A percentile compares a stretch with the other conserved stretches of the same genome.
Conservation (phyloP, 306 rosid genomes). For the Prunus davidiana region DNA sequence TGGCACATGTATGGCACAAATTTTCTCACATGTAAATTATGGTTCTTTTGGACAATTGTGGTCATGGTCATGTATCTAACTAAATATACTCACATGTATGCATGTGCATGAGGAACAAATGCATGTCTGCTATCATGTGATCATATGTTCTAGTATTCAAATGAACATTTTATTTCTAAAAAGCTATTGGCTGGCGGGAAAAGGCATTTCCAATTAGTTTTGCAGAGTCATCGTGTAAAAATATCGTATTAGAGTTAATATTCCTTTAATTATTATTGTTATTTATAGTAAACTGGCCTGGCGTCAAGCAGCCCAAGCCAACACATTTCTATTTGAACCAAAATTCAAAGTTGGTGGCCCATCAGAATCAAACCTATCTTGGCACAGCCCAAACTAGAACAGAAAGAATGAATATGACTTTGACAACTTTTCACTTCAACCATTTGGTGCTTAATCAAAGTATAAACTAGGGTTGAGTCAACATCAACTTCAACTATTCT, state of each 20-base stretch:
- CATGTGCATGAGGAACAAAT: conserved; percentile 33
- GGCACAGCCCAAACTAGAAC: background rate
- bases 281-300: background rate
- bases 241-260: background rate
- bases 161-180: background rate
- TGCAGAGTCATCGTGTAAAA: too few relatives aligned
- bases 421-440: background rate
- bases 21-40: conserved; percentile 38
- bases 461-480: background rate
- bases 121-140: conserved; percentile 10
- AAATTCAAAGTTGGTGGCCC: background rate
- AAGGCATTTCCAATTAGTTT: background rate
- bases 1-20: conserved; percentile 6
- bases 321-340: background rate
- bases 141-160: background rate
- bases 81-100: conserved; percentile 28
- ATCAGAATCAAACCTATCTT: background rate
- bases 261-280: background rate
- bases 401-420: background rate
- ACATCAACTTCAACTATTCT: background rate
- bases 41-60: conserved; percentile 33
- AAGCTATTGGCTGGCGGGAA: background rate
- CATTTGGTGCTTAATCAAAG: background rate
- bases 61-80: conserved; percentile 6
- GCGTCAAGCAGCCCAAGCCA: background rate